Base-by-base conservation (phyloP, 805 yeast species). In the Lachancea kluyveri region DNA sequence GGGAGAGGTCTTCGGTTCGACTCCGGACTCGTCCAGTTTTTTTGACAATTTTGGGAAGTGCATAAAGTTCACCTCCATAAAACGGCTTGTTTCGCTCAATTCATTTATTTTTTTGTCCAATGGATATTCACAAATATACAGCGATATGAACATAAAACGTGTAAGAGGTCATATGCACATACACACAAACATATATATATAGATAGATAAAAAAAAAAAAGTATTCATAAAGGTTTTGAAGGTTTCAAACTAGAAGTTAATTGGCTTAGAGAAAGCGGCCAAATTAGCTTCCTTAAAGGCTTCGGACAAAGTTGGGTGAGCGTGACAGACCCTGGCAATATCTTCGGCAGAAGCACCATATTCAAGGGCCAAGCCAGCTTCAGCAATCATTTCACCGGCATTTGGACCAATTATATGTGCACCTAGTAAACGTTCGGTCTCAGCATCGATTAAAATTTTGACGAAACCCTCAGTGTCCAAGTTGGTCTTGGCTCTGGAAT, bases 361-460 rank as follows among this genome's bases (percentile, higher is more conserved):
- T 69, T 92, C 99, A 43, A 92, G 63, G 26, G 99, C 99, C 59
- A 92, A 74, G 47, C 95, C 94, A 43, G 87, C 96, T 71, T 94
- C 98, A 46, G 94, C 97, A 60, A 92, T 92, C 96, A 92, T 85
- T 72, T 92, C 99, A 67, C 99, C 98, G 39, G 99, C 99, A 58
- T 85, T 88, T 48, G 98, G 83, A 50, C 98, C 98, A 48, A 88
- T 81, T 60, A 92, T 90, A 70, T 92, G 99, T 41, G 83, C 87
- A 62, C 98, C 99, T 46, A 92, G 70, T 26, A 92, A 75, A 65
- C 98, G 79, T 68, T 92, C 95, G 42, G 98, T 90, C 67, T 90
- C 95, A 47, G 94, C 88, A 64, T 92, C 99, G 41, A 95, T 88
- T 46, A 92, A 62, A 58, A 92, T 77, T 72, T 92, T 92, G 55